Percentiles rank a stretch among this genome's conserved stretches.
Evolutionary conservation across 2,329 filamentous ascomycete species (phyloP).

Genomic region (Trichophyton rubrum): DNA sequence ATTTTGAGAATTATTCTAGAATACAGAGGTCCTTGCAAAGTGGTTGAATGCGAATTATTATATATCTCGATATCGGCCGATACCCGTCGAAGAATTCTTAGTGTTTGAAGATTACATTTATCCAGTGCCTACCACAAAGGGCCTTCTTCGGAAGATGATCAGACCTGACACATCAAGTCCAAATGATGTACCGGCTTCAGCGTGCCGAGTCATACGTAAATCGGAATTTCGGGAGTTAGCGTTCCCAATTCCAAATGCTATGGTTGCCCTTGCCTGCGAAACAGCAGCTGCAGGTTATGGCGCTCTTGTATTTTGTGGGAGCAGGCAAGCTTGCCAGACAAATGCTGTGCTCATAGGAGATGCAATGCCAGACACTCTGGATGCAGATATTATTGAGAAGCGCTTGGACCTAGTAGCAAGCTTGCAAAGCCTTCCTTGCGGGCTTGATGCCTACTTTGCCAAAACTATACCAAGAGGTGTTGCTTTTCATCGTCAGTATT

Average conservation of each 20-base stretch:
- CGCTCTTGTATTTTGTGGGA: slow-evolving; percentile 61
- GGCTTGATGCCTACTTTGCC: slow-evolving; percentile 52
- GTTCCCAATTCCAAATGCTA: slow-evolving; percentile 55
- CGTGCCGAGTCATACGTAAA: slow-evolving; percentile 38
- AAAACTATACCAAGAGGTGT: slow-evolving; percentile 55
- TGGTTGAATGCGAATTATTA: slow-evolving; percentile 64
- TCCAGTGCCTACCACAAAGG: slow-evolving; percentile 46
- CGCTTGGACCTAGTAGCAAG: slow-evolving; percentile 54
- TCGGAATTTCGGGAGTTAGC: slow-evolving; percentile 51
- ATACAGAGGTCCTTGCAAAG: slow-evolving; percentile 53
- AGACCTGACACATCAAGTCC: slow-evolving; percentile 33
- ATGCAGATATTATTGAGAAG: slow-evolving; percentile 41
- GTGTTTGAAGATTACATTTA: slow-evolving; percentile 60
- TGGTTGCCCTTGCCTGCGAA: slow-evolving; percentile 56
- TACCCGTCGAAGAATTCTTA: slow-evolving; percentile 64
- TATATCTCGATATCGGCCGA: slow-evolving; percentile 57
- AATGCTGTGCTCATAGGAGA: slow-evolving; percentile 57
- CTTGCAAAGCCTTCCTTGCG: slow-evolving; percentile 51
- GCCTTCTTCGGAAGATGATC: slow-evolving; percentile 45
- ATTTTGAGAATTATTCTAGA: slow-evolving; percentile 35
- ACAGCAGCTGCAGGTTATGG: slow-evolving; percentile 58
- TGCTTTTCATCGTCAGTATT: slow-evolving; percentile 57
- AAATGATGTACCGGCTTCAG: slow-evolving; percentile 22
- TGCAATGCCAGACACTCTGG: slow-evolving; percentile 46
- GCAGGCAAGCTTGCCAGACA: slow-evolving; percentile 53